phyloP scores from a whole-genome alignment of 2,329 filamentous ascomycete genomes.

The Alternaria ethzedia region DNA sequence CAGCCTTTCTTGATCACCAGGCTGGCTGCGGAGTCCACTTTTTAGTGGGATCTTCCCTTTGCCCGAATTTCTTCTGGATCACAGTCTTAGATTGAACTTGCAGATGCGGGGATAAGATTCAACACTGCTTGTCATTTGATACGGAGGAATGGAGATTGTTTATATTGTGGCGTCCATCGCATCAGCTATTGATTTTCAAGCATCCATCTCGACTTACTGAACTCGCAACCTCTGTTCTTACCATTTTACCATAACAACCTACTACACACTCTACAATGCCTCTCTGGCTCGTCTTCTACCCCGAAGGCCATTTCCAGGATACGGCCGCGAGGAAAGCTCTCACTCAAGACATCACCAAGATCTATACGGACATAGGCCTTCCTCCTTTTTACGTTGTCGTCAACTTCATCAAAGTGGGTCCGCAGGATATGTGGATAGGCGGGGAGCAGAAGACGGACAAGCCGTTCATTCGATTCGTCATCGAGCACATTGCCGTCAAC shows the following conservation, averaged over 20 bases:
- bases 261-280: slow-evolving; percentile 43
- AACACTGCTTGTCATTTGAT: not conserved
- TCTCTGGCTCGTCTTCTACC: slow-evolving; percentile 51
- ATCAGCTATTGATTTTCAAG: not conserved
- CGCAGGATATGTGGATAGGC: slow-evolving; percentile 35
- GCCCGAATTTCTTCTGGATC: too few species aligned
- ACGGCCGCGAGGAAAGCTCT: slow-evolving; percentile 39
- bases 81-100: too few species aligned
- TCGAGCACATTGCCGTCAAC: slow-evolving; percentile 39
- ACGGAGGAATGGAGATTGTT: not conserved
- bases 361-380: slow-evolving; percentile 47
- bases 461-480: slow-evolving; percentile 45
- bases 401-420: slow-evolving; percentile 43
- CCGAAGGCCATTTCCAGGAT: slow-evolving; percentile 42
- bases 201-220: not conserved
- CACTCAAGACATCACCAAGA: slow-evolving; percentile 46
- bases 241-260: not conserved
- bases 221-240: not conserved
- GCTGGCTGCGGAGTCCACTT: not conserved
- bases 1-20: not conserved
- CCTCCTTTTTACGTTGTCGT: slow-evolving; percentile 53
- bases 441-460: slow-evolving; percentile 25
- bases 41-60: too few species aligned
- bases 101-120: too few species aligned
- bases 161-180: not conserved